phyloP scores from a whole-genome alignment of 495 filamentous ascomycete species.

The Talaromyces liani region DNA sequence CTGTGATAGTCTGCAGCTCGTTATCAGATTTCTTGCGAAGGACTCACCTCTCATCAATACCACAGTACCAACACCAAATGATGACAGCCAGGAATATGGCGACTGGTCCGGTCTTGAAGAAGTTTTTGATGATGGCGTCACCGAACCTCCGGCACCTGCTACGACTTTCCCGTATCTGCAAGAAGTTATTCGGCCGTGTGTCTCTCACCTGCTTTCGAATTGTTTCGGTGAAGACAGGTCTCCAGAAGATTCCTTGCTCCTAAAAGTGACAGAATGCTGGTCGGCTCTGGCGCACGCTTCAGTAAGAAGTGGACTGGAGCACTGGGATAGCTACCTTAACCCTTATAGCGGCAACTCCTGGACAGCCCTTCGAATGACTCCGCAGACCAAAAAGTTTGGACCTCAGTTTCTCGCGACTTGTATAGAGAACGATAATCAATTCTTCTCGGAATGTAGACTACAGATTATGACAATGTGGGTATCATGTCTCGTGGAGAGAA shows the following conservation, averaged over 20 bases:
- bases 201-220: slow-evolving; percentile 56
- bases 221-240: slow-evolving; percentile 57
- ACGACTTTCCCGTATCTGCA: slow-evolving; percentile 30
- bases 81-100: slow-evolving; percentile 72
- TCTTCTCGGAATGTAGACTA: slow-evolving; percentile 37
- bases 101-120: slow-evolving; percentile 56
- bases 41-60: slow-evolving; percentile 11
- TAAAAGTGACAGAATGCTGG: slow-evolving; percentile 54
- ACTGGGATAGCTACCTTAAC: slow-evolving; percentile 55
- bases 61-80: slow-evolving; percentile 24
- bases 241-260: slow-evolving; percentile 51
- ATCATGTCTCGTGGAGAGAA: slow-evolving; percentile 54
- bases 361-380: slow-evolving; percentile 52
- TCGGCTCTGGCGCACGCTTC: slow-evolving; percentile 46
- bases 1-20: slow-evolving; percentile 27
- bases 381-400: slow-evolving; percentile 57
- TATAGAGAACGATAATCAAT: slow-evolving; percentile 37
- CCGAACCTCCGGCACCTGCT: slow-evolving; percentile 14
- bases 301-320: slow-evolving; percentile 28
- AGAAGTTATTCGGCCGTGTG: slow-evolving; percentile 38
- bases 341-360: slow-evolving; percentile 51
- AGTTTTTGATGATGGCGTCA: slow-evolving; percentile 28
- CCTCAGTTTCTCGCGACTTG: slow-evolving; percentile 55
- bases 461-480: slow-evolving; percentile 52
- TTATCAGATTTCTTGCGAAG: slow-evolving; percentile 31